A percentile compares a stretch with the other conserved stretches of the same genome.
phyloP scores from a whole-genome alignment of 768 basidiomycete genomes.

The Candolleomyces eurysporus region DNA sequence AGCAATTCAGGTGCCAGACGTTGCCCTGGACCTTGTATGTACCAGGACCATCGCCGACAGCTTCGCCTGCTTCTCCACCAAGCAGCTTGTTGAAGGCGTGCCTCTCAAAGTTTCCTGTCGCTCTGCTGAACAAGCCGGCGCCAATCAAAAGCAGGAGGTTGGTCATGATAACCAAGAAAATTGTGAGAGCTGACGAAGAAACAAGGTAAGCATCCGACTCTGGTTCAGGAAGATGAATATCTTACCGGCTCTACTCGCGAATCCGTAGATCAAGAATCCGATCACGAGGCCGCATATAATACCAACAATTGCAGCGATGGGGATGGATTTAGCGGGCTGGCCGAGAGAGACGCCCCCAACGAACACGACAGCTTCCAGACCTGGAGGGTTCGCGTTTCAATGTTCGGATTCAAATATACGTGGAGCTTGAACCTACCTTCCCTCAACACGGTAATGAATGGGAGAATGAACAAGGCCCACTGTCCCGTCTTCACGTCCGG shows the following conservation, averaged over 20 bases:
- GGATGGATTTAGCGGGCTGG: constrained; percentile 79
- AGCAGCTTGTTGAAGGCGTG: constrained; percentile 67
- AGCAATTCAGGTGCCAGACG: constrained; percentile 88
- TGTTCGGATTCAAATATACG: not conserved
- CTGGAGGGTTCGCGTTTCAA: constrained; percentile 25
- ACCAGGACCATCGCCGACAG: constrained; percentile 75
- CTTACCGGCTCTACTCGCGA: constrained; percentile 71
- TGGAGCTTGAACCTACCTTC: constrained; percentile 54
- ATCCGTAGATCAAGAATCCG: constrained; percentile 78
- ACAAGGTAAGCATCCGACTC: not conserved
- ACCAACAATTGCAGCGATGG: constrained; percentile 86
- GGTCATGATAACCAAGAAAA: constrained; percentile 92
- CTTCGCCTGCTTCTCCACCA: constrained; percentile 70
- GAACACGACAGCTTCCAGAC: constrained; percentile 89
- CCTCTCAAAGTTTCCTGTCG: constrained; percentile 69
- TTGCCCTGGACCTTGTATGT: constrained; percentile 77
- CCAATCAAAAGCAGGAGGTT: constrained; percentile 92
- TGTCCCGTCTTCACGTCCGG: constrained; percentile 55
- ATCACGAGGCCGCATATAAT: constrained; percentile 72
- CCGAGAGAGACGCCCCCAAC: constrained; percentile 92
- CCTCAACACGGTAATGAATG: constrained; percentile 87
- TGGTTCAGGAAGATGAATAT: constrained; percentile 1
- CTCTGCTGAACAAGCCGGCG: constrained; percentile 85
- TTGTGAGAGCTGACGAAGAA: constrained; percentile 55
- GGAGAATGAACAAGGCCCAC: constrained; percentile 89